These are phyloP conservation scores for Boletus insuetus DNA, from an alignment of 768 basidiomycete species.

Conservation along the genomic window DNA sequence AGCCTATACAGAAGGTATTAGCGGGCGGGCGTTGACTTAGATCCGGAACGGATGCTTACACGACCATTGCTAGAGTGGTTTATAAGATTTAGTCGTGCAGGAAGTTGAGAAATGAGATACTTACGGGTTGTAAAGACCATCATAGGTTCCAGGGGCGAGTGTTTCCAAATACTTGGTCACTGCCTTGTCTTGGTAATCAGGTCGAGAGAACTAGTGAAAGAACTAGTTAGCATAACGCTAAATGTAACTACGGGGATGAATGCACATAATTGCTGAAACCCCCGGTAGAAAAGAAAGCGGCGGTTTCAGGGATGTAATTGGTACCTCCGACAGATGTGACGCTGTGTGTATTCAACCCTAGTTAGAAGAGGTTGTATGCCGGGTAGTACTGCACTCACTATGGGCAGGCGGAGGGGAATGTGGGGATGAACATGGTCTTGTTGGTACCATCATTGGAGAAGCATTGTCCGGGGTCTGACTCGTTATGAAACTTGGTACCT, in stretches of 20 bases:
- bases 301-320: slow-evolving; percentile 53
- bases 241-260: not conserved
- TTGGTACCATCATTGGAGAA: slow-evolving; percentile 58
- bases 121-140: slow-evolving; percentile 60
- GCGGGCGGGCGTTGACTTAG: too few relatives aligned
- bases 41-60: slow-evolving; percentile 34
- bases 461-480: slow-evolving; percentile 43
- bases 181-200: slow-evolving; percentile 48
- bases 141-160: slow-evolving; percentile 48
- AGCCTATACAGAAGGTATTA: slow-evolving; percentile 30
- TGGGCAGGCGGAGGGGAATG: slow-evolving; percentile 63
- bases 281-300: slow-evolving; percentile 62
- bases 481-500: slow-evolving; percentile 51
- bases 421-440: slow-evolving; percentile 50
- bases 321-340: slow-evolving; percentile 78
- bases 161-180: slow-evolving; percentile 44
- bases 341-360: slow-evolving; percentile 30
- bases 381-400: slow-evolving; percentile 35
- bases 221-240: not conserved
- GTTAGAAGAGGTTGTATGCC: not conserved
- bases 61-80: slow-evolving; percentile 42
- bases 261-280: slow-evolving; percentile 70
- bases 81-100: not conserved
- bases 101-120: slow-evolving; percentile 10
- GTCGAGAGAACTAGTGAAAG: slow-evolving; percentile 45